These are phyloP conservation scores for Cladosporium sphaerospermum DNA, from an alignment of 2,329 filamentous ascomycete species.

Conservation along the genomic window DNA sequence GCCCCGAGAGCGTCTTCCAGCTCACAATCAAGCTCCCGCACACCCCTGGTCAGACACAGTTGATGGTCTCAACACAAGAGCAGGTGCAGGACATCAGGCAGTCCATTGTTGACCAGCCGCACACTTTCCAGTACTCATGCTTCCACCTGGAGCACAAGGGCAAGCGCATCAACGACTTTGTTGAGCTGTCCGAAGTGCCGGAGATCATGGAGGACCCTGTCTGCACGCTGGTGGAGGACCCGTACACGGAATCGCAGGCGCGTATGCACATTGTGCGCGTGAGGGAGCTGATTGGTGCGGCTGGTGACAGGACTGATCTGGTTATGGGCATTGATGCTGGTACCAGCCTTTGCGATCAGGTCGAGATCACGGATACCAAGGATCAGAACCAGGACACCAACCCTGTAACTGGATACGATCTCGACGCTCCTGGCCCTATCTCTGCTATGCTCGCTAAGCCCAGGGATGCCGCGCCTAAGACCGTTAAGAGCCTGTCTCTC, in stretches of 20 bases:
- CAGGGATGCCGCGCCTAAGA: slow-evolving; percentile 70
- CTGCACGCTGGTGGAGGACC: slow-evolving; percentile 79
- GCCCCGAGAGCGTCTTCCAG: slow-evolving; percentile 50
- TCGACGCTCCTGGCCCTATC: slow-evolving; percentile 62
- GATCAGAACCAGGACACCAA: slow-evolving; percentile 22
- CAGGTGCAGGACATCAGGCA: slow-evolving; percentile 96
- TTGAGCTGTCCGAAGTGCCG: slow-evolving; percentile 82
- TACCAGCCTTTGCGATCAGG: slow-evolving; percentile 76
- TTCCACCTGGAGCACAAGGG: slow-evolving; percentile 94
- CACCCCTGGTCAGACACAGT: slow-evolving; percentile 69
- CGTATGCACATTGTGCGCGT: slow-evolving; percentile 89
- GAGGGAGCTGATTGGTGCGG: slow-evolving; percentile 85
- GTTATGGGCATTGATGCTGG: slow-evolving; percentile 82
- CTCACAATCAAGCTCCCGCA: slow-evolving; percentile 79
- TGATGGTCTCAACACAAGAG: slow-evolving; percentile 82
- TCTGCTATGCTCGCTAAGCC: slow-evolving; percentile 63
- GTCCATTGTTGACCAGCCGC: slow-evolving; percentile 86
- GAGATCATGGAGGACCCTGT: slow-evolving; percentile 72
- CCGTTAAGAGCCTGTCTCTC: slow-evolving; percentile 78
- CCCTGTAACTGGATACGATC: slow-evolving; percentile 67
- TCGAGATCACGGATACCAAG: slow-evolving; percentile 37
- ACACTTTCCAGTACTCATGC: slow-evolving; percentile 95
- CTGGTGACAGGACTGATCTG: slow-evolving; percentile 79
- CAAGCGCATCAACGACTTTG: slow-evolving; percentile 87
- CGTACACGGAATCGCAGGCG: slow-evolving; percentile 97